These are phyloP conservation scores for Penicillium carneum DNA, from an alignment of 2,329 filamentous ascomycete genomes.

Conservation along the genomic window DNA sequence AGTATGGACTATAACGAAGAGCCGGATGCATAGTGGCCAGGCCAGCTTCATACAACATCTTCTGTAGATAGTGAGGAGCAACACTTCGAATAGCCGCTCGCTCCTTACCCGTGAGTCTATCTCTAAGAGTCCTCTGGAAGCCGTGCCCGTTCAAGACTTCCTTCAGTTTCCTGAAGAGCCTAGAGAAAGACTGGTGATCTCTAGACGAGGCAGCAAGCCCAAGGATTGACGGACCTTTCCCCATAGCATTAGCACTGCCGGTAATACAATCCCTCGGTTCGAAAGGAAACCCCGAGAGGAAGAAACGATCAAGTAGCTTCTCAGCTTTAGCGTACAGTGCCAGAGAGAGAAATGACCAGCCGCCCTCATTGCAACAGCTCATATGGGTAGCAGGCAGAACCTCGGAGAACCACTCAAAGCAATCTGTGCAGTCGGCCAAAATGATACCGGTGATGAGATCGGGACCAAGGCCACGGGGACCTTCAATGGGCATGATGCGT, in stretches of 20 bases:
- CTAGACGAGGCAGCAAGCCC: not conserved
- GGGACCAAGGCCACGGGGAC: not conserved
- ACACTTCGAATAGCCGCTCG: constrained; percentile 9
- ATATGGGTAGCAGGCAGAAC: not conserved
- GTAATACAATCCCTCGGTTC: not conserved
- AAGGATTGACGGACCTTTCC: not conserved
- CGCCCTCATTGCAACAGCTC: constrained; percentile 22
- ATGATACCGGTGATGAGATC: constrained; percentile 24
- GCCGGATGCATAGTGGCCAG: not conserved
- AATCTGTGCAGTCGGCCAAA: constrained; percentile 22
- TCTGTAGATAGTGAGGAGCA: not conserved
- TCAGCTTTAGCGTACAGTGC: constrained; percentile 2
- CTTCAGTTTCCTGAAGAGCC: not conserved
- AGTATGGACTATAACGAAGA: not conserved
- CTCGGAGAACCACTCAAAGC: constrained; percentile 21
- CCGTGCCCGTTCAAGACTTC: not conserved
- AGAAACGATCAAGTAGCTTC: not conserved
- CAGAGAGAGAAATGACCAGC: constrained; percentile 28
- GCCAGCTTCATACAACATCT: constrained; percentile 1
- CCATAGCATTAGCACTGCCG: not conserved
- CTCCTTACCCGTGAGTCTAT: not conserved
- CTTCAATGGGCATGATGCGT: not conserved
- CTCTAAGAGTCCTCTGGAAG: not conserved
- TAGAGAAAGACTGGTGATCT: not conserved
- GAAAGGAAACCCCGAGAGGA: not conserved